Evolutionary conservation across 306 rosid species (phyloP).

Genomic region (Trichosanthes truncata): DNA sequence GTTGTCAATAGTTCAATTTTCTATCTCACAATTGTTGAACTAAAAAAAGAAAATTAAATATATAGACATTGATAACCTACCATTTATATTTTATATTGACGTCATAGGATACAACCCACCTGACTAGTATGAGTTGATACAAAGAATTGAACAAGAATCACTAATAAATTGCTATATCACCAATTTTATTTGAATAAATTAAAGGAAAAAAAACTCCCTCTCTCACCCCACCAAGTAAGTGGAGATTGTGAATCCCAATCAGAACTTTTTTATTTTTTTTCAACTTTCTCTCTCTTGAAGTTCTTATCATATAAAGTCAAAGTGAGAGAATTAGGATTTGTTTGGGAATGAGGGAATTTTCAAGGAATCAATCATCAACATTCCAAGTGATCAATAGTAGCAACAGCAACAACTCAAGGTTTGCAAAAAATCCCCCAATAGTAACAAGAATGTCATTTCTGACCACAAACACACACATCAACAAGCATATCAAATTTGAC

Average conservation of each 20-base stretch:
- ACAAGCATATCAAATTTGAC: neutral
- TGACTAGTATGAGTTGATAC: too few relatives aligned
- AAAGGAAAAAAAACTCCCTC: neutral
- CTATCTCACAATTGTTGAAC: too few relatives aligned
- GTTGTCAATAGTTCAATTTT: too few relatives aligned
- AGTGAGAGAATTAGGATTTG: neutral
- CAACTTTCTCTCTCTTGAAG: neutral
- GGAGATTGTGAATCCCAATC: neutral
- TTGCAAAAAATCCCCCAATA: neutral
- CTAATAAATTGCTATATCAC: too few relatives aligned
- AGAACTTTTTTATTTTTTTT: neutral
- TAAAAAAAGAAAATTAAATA: too few relatives aligned
- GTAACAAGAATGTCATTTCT: neutral
- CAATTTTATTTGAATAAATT: neutral
- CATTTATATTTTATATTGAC: too few relatives aligned
- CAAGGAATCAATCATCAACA: constrained; percentile 1
- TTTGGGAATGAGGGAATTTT: neutral
- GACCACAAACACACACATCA: neutral
- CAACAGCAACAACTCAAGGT: neutral
- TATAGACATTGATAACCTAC: too few relatives aligned
- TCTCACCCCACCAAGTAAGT: neutral
- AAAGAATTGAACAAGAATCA: too few relatives aligned
- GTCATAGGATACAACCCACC: too few relatives aligned
- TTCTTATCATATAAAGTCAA: neutral
- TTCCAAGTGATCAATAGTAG: neutral